These are phyloP conservation scores for Galerina sulciceps DNA, from an alignment of 768 basidiomycete genomes.

Conservation along the genomic window DNA sequence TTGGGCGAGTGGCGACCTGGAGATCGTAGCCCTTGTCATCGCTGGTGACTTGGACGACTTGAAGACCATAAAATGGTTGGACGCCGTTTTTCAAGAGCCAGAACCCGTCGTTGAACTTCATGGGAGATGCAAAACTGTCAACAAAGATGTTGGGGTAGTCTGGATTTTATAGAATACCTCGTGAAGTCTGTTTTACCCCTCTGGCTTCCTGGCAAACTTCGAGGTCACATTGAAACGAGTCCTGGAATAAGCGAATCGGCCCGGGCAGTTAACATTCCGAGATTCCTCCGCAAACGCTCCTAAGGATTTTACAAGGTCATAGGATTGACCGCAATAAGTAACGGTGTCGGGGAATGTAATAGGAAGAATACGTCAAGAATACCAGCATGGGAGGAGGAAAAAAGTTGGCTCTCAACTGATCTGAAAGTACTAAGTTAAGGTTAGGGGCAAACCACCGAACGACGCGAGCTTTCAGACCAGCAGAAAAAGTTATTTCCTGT, in stretches of 20 bases:
- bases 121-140: constrained; percentile 23
- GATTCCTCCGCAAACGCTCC: too few species aligned
- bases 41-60: constrained; percentile 54
- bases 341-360: too few species aligned
- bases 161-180: neutral
- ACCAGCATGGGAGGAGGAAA: too few species aligned
- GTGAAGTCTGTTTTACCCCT: neutral
- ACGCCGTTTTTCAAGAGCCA: constrained; percentile 70
- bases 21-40: constrained; percentile 55
- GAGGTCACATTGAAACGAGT: constrained; percentile 4
- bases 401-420: too few species aligned
- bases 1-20: constrained; percentile 63
- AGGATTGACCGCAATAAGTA: neutral
- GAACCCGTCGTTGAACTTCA: constrained; percentile 79
- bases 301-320: neutral
- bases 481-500: neutral
- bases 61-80: constrained; percentile 62
- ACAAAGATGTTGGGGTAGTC: neutral
- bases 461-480: too few species aligned
- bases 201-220: neutral
- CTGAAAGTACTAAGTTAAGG: too few species aligned
- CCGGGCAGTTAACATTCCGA: neutral
- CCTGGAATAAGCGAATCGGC: neutral
- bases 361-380: too few species aligned
- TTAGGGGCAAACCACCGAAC: too few species aligned